Evolutionary conservation across 1,284 basidiomycete genomes (phyloP).

Genomic region (Fomitopsis schrenkii): DNA sequence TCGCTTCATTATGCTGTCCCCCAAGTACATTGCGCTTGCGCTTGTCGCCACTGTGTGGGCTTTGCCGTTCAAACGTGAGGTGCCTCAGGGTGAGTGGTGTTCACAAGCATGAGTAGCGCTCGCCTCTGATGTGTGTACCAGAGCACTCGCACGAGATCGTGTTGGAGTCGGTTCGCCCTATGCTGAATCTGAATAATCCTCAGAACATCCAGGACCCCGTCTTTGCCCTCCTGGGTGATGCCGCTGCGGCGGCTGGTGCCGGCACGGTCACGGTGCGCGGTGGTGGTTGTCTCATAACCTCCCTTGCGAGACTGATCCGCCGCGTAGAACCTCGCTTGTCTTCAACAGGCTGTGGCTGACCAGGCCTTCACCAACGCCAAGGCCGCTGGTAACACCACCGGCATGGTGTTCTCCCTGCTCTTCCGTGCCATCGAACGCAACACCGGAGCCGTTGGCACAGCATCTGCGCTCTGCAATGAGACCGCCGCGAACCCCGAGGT

Average conservation of each 20-base stretch:
- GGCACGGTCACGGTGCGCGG: slow-evolving; percentile 47
- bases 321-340: slow-evolving; percentile 52
- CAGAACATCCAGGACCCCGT: slow-evolving; percentile 58
- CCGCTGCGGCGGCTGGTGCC: slow-evolving; percentile 50
- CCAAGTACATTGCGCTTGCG: slow-evolving; percentile 36
- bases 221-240: slow-evolving; percentile 61
- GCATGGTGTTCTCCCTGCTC: slow-evolving; percentile 56
- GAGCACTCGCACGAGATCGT: slow-evolving; percentile 65
- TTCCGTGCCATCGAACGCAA: slow-evolving; percentile 69
- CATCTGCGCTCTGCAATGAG: slow-evolving; percentile 47
- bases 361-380: slow-evolving; percentile 73
- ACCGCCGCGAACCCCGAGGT: slow-evolving; percentile 63
- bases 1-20: slow-evolving; percentile 38
- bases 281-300: background rate
- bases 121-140: slow-evolving; percentile 17
- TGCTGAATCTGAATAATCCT: slow-evolving; percentile 54
- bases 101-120: background rate
- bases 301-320: background rate
- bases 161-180: slow-evolving; percentile 44
- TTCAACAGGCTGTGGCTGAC: slow-evolving; percentile 63
- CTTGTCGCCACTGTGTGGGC: slow-evolving; percentile 36
- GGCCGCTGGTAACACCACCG: slow-evolving; percentile 50
- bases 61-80: slow-evolving; percentile 52
- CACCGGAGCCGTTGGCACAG: slow-evolving; percentile 50
- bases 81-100: slow-evolving; percentile 52